A percentile compares a stretch with the other conserved stretches of the same genome.
phyloP scores from a whole-genome alignment of 1,284 basidiomycete genomes.

The Tilletia setariae region DNA sequence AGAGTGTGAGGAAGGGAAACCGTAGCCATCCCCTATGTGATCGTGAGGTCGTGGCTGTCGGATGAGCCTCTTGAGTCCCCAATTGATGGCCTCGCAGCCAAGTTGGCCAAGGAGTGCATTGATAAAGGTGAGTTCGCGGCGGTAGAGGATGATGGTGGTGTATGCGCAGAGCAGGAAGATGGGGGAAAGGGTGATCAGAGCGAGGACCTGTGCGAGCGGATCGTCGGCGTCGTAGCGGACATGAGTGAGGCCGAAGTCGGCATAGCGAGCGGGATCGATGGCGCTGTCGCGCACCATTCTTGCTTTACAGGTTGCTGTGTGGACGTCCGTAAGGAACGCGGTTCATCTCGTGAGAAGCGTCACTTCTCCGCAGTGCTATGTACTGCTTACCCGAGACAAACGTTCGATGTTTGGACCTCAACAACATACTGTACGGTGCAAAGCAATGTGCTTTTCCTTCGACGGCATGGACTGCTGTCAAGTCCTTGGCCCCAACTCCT shows the following conservation, averaged over 20 bases:
- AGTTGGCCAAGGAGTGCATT: slow-evolving; percentile 79
- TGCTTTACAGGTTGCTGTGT: too few species aligned
- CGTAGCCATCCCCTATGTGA: slow-evolving; percentile 72
- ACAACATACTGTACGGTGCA: too few species aligned
- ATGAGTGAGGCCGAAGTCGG: slow-evolving; percentile 46
- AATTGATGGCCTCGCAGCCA: slow-evolving; percentile 70
- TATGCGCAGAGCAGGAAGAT: slow-evolving; percentile 61
- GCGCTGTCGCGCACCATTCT: slow-evolving; percentile 20
- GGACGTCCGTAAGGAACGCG: too few species aligned
- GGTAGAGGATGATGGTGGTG: slow-evolving; percentile 69
- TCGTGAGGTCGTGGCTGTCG: slow-evolving; percentile 69
- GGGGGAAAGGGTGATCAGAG: slow-evolving; percentile 47
- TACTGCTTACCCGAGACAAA: too few species aligned
- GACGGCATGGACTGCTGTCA: too few species aligned
- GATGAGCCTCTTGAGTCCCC: slow-evolving; percentile 66
- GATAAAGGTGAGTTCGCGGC: slow-evolving; percentile 72
- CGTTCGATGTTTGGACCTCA: too few species aligned
- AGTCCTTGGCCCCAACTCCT: too few species aligned
- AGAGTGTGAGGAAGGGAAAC: slow-evolving; percentile 81
- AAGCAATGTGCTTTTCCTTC: too few species aligned
- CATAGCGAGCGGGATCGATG: slow-evolving; percentile 37
- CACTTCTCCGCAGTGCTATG: too few species aligned
- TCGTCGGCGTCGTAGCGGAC: slow-evolving; percentile 46
- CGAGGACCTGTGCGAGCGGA: slow-evolving; percentile 34
- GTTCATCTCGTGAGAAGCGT: too few species aligned